Conservation (phyloP, 2,329 filamentous ascomycete genomes). For the Cladophialophora carrionii region DNA sequence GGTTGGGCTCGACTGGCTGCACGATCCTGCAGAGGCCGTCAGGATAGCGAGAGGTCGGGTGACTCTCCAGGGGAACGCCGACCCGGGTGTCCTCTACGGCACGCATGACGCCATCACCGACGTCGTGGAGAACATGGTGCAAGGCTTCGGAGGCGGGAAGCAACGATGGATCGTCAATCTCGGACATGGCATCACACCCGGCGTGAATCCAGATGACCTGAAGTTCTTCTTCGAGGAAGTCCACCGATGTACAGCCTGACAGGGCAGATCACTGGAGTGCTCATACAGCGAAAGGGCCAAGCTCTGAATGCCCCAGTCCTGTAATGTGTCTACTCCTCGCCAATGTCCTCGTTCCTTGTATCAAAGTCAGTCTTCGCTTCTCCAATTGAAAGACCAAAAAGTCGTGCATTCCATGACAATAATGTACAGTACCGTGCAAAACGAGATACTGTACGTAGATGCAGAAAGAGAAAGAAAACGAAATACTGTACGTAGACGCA, state of each 20-base stretch:
- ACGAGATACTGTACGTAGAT: not conserved
- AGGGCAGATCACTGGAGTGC: not conserved
- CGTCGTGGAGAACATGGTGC: conserved; percentile 82
- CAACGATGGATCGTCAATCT: conserved; percentile 97
- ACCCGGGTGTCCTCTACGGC: conserved; percentile 91
- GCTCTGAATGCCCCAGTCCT: no score
- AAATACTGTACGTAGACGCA: not conserved
- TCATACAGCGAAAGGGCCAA: not conserved
- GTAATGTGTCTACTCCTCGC: conserved; percentile 35
- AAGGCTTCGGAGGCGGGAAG: conserved; percentile 79
- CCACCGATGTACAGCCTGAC: conserved; percentile 62
- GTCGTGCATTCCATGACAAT: no score
- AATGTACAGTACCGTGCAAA: not conserved
- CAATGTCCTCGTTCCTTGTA: conserved; percentile 64
- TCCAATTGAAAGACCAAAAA: not conserved
- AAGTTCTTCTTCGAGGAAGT: conserved; percentile 94
- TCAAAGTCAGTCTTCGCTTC: not conserved
- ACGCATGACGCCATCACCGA: conserved; percentile 77
- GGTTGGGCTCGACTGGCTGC: conserved; percentile 91
- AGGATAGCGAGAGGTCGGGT: conserved; percentile 76
- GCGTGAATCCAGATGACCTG: conserved; percentile 89
- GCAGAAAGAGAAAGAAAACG: no score
- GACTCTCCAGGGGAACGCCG: conserved; percentile 91
- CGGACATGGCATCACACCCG: conserved; percentile 95
- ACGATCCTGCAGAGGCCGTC: conserved; percentile 82